Conservation (phyloP, 2,329 filamentous ascomycete species). For the Alternaria burnsii region DNA sequence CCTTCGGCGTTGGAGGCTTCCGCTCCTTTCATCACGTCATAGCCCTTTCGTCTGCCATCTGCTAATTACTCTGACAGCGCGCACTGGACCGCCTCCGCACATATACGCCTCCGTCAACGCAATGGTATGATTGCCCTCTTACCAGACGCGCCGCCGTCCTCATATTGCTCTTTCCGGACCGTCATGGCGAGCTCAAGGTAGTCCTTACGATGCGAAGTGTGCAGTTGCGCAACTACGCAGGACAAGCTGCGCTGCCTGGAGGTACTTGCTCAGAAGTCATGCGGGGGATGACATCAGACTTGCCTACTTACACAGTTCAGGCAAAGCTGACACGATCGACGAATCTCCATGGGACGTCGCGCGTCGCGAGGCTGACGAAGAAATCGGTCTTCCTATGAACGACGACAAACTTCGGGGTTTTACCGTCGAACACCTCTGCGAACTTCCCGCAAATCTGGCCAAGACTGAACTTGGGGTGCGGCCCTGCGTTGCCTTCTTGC, state of each 20-base stretch:
- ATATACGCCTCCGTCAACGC: slow-evolving; percentile 65
- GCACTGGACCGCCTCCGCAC: slow-evolving; percentile 65
- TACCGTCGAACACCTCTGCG: slow-evolving; percentile 84
- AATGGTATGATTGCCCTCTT: slow-evolving; percentile 65
- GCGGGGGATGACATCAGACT: neutral
- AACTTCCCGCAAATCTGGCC: slow-evolving; percentile 70
- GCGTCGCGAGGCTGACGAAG: slow-evolving; percentile 87
- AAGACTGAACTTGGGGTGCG: slow-evolving; percentile 60
- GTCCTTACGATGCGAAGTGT: slow-evolving; percentile 69
- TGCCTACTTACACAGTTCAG: slow-evolving; percentile 34
- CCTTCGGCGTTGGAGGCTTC: neutral
- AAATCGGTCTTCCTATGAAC: slow-evolving; percentile 85
- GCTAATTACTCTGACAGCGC: slow-evolving; percentile 38
- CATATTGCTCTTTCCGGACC: slow-evolving; percentile 86
- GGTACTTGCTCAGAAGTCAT: slow-evolving; percentile 59
- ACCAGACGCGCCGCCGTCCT: slow-evolving; percentile 83
- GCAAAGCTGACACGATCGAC: slow-evolving; percentile 63
- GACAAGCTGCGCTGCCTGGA: slow-evolving; percentile 86
- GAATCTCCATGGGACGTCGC: slow-evolving; percentile 79
- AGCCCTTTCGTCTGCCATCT: neutral
- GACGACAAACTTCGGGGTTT: slow-evolving; percentile 76
- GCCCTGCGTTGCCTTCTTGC: slow-evolving; percentile 68
- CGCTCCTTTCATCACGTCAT: neutral
- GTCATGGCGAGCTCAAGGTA: slow-evolving; percentile 76
- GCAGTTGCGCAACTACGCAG: slow-evolving; percentile 67